Percentiles rank a stretch among this genome's conserved stretches.
Evolutionary conservation across 2,329 filamentous ascomycete genomes (phyloP).

Genomic region (Aschersonia sp.): DNA sequence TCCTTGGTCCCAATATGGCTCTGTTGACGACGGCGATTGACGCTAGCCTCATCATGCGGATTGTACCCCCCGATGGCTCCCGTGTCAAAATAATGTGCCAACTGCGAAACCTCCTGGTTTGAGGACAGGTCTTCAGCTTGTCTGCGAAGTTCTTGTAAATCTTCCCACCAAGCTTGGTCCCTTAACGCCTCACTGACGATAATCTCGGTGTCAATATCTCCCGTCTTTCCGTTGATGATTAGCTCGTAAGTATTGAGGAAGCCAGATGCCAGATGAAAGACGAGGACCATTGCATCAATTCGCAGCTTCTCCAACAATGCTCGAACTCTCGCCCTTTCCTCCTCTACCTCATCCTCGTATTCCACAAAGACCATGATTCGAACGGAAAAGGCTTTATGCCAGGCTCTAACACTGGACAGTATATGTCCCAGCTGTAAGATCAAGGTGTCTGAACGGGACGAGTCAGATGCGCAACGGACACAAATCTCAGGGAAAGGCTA

Average conservation of each 20-base stretch:
- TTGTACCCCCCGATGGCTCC: conserved; percentile 28
- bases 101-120: conserved; percentile 27
- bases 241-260: conserved; percentile 58
- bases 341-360: conserved; percentile 69
- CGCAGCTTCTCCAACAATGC: conserved; percentile 66
- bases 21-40: conserved; percentile 17
- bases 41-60: conserved; percentile 19
- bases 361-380: conserved; percentile 81
- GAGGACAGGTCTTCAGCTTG: conserved; percentile 20
- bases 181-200: conserved; percentile 52
- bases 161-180: conserved; percentile 72
- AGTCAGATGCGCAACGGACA: neutral
- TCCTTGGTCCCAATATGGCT: conserved; percentile 46
- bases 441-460: conserved; percentile 41
- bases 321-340: conserved; percentile 59
- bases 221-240: conserved; percentile 56
- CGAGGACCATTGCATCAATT: conserved; percentile 65
- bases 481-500: neutral
- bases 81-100: conserved; percentile 28
- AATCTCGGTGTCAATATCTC: conserved; percentile 38
- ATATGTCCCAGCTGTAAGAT: conserved; percentile 81
- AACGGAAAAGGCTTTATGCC: conserved; percentile 58
- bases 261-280: conserved; percentile 71
- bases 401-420: conserved; percentile 64
- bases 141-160: conserved; percentile 45